These are phyloP conservation scores for Vigna angularis DNA, from an alignment of 306 rosid genomes.

Conservation along the genomic window DNA sequence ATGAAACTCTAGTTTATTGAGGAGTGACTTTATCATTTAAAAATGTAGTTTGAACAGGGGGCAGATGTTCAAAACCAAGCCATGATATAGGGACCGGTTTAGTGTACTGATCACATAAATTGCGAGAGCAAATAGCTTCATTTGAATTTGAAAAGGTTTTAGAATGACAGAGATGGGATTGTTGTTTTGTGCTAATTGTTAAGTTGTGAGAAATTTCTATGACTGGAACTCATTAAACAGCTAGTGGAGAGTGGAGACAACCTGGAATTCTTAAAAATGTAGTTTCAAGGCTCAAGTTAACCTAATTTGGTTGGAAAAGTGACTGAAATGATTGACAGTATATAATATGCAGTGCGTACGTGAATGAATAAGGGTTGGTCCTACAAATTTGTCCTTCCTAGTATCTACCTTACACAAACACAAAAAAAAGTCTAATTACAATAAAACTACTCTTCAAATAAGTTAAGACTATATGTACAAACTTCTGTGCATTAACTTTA, in stretches of 20 bases:
- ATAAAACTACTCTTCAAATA: background rate
- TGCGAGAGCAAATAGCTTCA: conserved; percentile 19
- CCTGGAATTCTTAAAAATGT: conserved; percentile 51
- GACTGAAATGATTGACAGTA: conserved; percentile 36
- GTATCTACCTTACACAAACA: conserved; percentile 15
- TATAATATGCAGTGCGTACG: background rate
- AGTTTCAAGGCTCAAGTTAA: conserved; percentile 45
- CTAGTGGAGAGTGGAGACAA: conserved; percentile 67
- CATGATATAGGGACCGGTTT: conserved; percentile 66
- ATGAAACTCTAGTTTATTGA: conserved; percentile 21
- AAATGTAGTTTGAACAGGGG: conserved; percentile 86
- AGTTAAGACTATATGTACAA: too few relatives aligned
- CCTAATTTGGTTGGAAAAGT: conserved; percentile 44
- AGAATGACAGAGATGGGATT: conserved; percentile 31
- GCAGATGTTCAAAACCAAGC: conserved; percentile 78
- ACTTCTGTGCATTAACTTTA: too few relatives aligned
- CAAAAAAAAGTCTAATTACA: conserved; percentile 17
- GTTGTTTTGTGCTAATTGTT: conserved; percentile 8
- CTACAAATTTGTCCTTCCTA: conserved; percentile 42
- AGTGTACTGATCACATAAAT: conserved; percentile 40
- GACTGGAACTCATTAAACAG: conserved; percentile 9
- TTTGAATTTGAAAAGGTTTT: conserved; percentile 41
- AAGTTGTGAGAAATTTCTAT: conserved; percentile 36
- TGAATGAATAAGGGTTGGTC: conserved; percentile 34
- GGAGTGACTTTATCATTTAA: conserved; percentile 26